Base-by-base conservation (phyloP, 1,284 basidiomycete genomes). In the Ustilago bromivora region DNA sequence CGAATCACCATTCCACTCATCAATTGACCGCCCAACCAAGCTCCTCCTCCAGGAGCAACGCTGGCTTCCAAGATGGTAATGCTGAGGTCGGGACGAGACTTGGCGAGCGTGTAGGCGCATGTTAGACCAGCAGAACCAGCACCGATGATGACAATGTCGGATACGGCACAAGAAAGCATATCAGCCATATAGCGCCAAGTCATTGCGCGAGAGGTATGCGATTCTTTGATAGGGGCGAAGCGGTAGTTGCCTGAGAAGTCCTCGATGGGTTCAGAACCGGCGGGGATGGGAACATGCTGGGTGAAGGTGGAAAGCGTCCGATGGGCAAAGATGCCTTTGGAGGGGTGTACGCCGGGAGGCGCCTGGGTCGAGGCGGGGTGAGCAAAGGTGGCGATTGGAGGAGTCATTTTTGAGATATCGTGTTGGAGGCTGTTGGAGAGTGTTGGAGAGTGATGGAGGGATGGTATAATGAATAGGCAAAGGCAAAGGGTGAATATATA, bases 1-100 rank as follows among this genome's bases (percentile, higher is more conserved):
- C 92, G 91, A 63, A 94, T 91, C 55, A 94, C 92, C 93, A 94
- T 94, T 0, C 92, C 91, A 2, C 90, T 91, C 92, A 94, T 93
- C 59, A 94, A 88, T 87, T 94, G 93, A 1, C 93, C 93, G 41
- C 92, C 81, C 47, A 82, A 70, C 82, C 82, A 84, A 4, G 81
- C 82, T 23, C 83, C 83, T 17, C 83, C 83, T 56, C 92, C 92
- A n/a, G 93, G 93, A 1, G 93, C 91, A 31, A 94, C 93, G 76
- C 90, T 91, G 11, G 93, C 92, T 87, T 94, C 93, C 76, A 94
- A 88, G 83, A 94, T 93, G 31, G 93, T 93, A 80, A 94, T 89
- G 78, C 91, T 92, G 66, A 93, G 87, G 87, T 94, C 92, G 13
- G 93, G 93, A 13, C 92, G 90, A 15, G 89, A 91, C 57, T 94